Conservation (phyloP, 1,139 yeast genomes). For the Yamadazyma taylorii region DNA sequence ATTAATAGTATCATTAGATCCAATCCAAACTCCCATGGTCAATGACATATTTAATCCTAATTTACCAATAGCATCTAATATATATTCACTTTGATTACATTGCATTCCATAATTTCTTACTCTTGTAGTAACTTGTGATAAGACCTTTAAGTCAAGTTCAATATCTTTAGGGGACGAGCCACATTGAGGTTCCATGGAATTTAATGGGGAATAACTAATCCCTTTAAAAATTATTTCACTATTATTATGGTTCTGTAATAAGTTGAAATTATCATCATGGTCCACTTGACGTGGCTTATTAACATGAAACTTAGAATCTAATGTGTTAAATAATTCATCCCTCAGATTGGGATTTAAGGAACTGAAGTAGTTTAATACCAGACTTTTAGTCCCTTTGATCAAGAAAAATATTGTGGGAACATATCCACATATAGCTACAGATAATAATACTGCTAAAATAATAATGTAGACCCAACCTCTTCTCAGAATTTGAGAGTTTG, state of each 20-base stretch:
- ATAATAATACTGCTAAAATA: conserved; percentile 12
- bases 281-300: too few relatives aligned
- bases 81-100: conserved; percentile 55
- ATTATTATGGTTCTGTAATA: too few relatives aligned
- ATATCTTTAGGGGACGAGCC: conserved; percentile 50
- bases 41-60: conserved; percentile 55
- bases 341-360: conserved; percentile 8
- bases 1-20: conserved; percentile 40
- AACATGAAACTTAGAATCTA: conserved; percentile 5
- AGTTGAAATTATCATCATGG: too few relatives aligned
- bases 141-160: conserved; percentile 51
- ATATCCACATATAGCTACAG: conserved; percentile 20
- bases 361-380: conserved; percentile 15
- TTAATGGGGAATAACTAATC: conserved; percentile 57
- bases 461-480: neutral
- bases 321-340: conserved; percentile 5
- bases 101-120: conserved; percentile 64
- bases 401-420: conserved; percentile 23
- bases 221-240: conserved; percentile 45
- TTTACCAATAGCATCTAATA: conserved; percentile 53
- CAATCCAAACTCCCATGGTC: conserved; percentile 67
- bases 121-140: conserved; percentile 59
- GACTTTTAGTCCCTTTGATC: conserved; percentile 21
- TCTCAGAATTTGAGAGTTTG: neutral
- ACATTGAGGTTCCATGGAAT: conserved; percentile 53